A percentile compares a stretch with the other conserved stretches of the same genome.
These are phyloP conservation scores for Trypanosoma scelopori DNA, from an alignment of 208 protist species.

Conservation along the genomic window DNA sequence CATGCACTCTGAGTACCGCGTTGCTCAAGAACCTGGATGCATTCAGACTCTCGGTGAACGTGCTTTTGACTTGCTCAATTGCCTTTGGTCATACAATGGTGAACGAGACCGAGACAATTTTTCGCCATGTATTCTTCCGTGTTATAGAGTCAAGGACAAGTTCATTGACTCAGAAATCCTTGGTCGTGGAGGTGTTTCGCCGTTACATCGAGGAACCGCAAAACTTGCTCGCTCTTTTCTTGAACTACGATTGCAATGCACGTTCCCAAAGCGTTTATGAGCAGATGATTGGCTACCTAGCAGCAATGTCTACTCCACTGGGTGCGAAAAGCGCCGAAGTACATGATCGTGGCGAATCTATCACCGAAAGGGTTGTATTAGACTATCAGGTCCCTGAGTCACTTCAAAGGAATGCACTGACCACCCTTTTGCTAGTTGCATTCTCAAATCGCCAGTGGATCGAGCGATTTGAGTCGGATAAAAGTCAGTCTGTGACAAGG, in stretches of 20 bases:
- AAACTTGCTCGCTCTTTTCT: slow-evolving; percentile 94
- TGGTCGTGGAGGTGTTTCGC: slow-evolving; percentile 87
- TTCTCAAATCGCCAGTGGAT: slow-evolving; percentile 88
- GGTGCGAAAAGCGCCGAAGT: neutral
- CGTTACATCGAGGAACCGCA: slow-evolving; percentile 93
- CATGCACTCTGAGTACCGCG: slow-evolving; percentile 83
- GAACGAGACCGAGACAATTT: slow-evolving; percentile 92
- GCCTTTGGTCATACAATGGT: slow-evolving; percentile 92
- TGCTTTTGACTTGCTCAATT: slow-evolving; percentile 88
- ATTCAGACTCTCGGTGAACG: slow-evolving; percentile 88
- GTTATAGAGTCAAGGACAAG: slow-evolving; percentile 88
- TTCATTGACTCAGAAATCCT: slow-evolving; percentile 85
- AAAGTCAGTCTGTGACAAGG: slow-evolving; percentile 4
- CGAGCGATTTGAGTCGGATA: slow-evolving; percentile 72
- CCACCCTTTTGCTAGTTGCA: slow-evolving; percentile 64
- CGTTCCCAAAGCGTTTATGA: slow-evolving; percentile 93
- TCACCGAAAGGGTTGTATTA: slow-evolving; percentile 32
- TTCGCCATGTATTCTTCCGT: slow-evolving; percentile 91
- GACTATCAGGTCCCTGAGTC: slow-evolving; percentile 53
- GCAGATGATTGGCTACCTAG: slow-evolving; percentile 92
- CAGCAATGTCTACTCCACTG: slow-evolving; percentile 35
- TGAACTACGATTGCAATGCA: slow-evolving; percentile 99
- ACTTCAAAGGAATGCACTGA: slow-evolving; percentile 59
- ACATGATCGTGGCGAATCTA: slow-evolving; percentile 5
- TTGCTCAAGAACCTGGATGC: slow-evolving; percentile 79